Conservation (phyloP, 1,139 yeast genomes). For the Hyphopichia pseudoburtonii region DNA sequence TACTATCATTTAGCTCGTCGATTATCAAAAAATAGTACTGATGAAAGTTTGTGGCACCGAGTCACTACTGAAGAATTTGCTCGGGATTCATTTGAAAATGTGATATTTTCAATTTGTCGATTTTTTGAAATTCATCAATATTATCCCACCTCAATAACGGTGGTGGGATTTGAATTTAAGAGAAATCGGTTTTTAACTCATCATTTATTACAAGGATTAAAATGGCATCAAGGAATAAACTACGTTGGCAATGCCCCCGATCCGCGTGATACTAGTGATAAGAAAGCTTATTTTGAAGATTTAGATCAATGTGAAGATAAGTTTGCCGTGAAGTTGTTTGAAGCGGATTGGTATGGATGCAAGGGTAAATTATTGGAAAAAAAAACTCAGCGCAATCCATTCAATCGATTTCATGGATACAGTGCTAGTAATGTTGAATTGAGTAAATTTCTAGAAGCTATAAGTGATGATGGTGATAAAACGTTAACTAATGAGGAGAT, state of each 20-base stretch:
- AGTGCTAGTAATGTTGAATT: conserved; percentile 25
- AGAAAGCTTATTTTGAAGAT: conserved; percentile 39
- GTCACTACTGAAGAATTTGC: conserved; percentile 66
- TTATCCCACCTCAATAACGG: conserved; percentile 54
- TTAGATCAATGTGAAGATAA: conserved; percentile 47
- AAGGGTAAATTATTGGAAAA: conserved; percentile 36
- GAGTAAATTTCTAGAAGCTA: conserved; percentile 18
- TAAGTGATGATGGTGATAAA: conserved; percentile 6
- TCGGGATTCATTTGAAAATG: conserved; percentile 79
- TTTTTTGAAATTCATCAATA: conserved; percentile 46
- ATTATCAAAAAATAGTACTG: conserved; percentile 9
- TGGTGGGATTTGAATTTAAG: conserved; percentile 78
- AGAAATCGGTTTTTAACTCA: conserved; percentile 52
- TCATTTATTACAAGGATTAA: conserved; percentile 54
- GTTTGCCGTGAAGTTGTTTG: conserved; percentile 58
- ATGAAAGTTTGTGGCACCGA: conserved; percentile 17
- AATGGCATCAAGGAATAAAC: conserved; percentile 28
- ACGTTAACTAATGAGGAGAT: conserved; percentile 13
- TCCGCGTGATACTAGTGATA: conserved; percentile 31
- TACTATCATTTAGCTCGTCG: conserved; percentile 42
- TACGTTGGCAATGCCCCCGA: conserved; percentile 68
- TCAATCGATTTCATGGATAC: conserved; percentile 47
- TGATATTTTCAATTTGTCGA: conserved; percentile 60
- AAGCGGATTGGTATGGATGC: conserved; percentile 62
- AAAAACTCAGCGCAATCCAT: conserved; percentile 62